Evolutionary conservation across 495 filamentous ascomycete genomes (phyloP).

Genomic region (Glonium stellatum): DNA sequence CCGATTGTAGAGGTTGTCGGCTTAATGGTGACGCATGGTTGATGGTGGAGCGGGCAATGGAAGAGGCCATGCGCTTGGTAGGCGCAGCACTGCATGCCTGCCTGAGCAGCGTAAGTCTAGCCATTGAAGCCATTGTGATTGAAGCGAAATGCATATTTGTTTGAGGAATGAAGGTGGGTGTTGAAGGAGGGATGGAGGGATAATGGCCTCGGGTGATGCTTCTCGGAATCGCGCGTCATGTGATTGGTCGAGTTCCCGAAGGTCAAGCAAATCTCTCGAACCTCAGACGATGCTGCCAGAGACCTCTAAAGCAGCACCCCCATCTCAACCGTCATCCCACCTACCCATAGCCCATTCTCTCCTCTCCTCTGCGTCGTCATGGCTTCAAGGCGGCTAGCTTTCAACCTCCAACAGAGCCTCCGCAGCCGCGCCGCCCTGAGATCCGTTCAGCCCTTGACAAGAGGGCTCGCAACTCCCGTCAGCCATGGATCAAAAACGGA

Average conservation of each 20-base stretch:
- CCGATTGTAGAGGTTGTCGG: conserved; percentile 24
- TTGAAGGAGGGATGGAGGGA: not conserved
- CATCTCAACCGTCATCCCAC: conserved; percentile 16
- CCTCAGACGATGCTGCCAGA: not conserved
- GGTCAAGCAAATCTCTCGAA: not conserved
- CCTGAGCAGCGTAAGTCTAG: conserved; percentile 34
- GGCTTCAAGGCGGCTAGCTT: conserved; percentile 89
- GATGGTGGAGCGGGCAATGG: conserved; percentile 26
- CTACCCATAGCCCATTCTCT: conserved; percentile 1
- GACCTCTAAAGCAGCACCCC: conserved; percentile 5
- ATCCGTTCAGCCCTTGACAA: conserved; percentile 61
- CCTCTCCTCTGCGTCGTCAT: conserved; percentile 47
- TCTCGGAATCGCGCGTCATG: not conserved
- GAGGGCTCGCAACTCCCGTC: conserved; percentile 82
- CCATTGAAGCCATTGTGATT: conserved; percentile 36
- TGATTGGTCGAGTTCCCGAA: conserved; percentile 15
- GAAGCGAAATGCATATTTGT: not conserved
- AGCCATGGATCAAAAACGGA: conserved; percentile 70
- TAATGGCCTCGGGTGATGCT: conserved; percentile 1
- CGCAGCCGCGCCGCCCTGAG: conserved; percentile 72
- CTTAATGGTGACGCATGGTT: conserved; percentile 18
- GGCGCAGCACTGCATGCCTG: conserved; percentile 29
- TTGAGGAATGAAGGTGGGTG: not conserved
- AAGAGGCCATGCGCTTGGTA: conserved; percentile 28
- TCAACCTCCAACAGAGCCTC: conserved; percentile 79